Conservation (phyloP, 2,329 filamentous ascomycete species). For the Rugonectria rugulosa region DNA sequence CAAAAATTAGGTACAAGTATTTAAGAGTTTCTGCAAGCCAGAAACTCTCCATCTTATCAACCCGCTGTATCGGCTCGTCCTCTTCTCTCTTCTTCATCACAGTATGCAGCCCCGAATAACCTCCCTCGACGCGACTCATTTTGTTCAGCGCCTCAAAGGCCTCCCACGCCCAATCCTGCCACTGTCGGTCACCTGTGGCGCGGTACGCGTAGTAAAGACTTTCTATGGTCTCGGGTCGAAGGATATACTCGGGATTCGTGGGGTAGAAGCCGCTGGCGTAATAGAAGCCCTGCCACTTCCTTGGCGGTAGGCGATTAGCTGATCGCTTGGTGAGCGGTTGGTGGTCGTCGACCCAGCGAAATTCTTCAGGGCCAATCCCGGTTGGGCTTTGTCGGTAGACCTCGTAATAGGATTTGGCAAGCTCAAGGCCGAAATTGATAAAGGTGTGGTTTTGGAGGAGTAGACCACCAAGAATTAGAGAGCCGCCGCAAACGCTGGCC, state of each 20-base stretch:
- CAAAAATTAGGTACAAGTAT: slow-evolving; percentile 32
- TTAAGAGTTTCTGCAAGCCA: slow-evolving; percentile 33
- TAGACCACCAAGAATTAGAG: slow-evolving; percentile 20
- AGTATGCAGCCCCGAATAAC: slow-evolving; percentile 11
- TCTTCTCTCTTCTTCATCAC: slow-evolving; percentile 18
- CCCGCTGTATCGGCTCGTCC: neutral
- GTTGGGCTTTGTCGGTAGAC: slow-evolving; percentile 26
- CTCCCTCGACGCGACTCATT: slow-evolving; percentile 21
- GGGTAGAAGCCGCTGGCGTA: slow-evolving; percentile 22
- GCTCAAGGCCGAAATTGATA: slow-evolving; percentile 23
- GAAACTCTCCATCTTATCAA: slow-evolving; percentile 35
- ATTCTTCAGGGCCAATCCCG: slow-evolving; percentile 26
- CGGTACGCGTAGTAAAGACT: slow-evolving; percentile 32
- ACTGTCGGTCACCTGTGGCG: slow-evolving; percentile 22
- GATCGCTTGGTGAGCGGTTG: slow-evolving; percentile 15
- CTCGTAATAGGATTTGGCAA: slow-evolving; percentile 23
- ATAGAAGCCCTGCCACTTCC: slow-evolving; percentile 26
- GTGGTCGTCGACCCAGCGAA: slow-evolving; percentile 30
- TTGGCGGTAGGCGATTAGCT: slow-evolving; percentile 12
- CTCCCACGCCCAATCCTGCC: slow-evolving; percentile 30
- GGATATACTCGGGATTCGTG: slow-evolving; percentile 24
- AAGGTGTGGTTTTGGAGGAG: slow-evolving; percentile 22
- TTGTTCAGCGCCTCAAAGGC: slow-evolving; percentile 15
- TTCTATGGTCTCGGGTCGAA: slow-evolving; percentile 27
- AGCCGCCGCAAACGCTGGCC: slow-evolving; percentile 26